phyloP scores from a whole-genome alignment of 106 monocot species.

The Acanthochlamys bracteata region DNA sequence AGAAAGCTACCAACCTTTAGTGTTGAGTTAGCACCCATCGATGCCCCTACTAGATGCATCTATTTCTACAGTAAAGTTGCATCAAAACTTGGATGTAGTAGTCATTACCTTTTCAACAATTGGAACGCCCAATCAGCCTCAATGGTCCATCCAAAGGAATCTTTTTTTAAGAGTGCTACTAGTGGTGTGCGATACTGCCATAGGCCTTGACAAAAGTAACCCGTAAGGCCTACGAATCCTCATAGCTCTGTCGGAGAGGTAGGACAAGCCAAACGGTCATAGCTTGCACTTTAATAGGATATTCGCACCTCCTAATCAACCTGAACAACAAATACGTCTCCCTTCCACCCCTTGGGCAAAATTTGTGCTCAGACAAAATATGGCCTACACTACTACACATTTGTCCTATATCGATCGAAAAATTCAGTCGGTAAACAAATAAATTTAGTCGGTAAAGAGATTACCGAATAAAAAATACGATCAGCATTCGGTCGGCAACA shows the following conservation, averaged over 20 bases:
- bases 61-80: neutral
- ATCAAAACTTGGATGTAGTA: neutral
- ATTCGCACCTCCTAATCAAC: no score
- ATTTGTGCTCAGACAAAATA: no score
- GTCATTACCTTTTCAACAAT: neutral
- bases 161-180: neutral
- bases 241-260: neutral
- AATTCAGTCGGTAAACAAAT: no score
- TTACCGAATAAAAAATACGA: no score
- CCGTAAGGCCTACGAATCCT: neutral
- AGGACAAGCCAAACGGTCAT: neutral
- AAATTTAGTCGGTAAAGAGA: no score
- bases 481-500: no score
- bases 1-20: neutral
- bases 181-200: slow-evolving; percentile 1
- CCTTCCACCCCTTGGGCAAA: no score
- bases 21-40: neutral
- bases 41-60: neutral
- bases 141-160: neutral
- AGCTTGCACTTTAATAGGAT: slow-evolving; percentile 1
- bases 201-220: neutral
- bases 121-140: no score
- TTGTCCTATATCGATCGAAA: no score
- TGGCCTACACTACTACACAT: no score
- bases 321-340: no score